Evolutionary conservation across 495 filamentous ascomycete genomes (phyloP), one percentile per base, ranked within the genome.

Genomic region (Aspergillus carlsbadensis): DNA sequence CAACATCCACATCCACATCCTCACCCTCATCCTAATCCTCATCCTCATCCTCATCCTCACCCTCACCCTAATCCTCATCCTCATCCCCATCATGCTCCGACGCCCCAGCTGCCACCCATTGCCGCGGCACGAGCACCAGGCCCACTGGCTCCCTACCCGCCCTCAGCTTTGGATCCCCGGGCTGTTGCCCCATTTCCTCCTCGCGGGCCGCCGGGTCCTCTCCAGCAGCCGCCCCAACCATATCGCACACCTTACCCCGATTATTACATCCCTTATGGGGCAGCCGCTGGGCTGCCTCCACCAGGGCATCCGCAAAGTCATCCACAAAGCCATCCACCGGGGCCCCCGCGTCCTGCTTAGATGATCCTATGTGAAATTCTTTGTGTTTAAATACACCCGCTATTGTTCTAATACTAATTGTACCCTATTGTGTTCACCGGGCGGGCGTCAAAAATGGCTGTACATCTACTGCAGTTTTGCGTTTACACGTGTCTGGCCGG

Each of bases 241-340:
- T 68, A 67, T 42, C 64, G 58, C 26, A 64, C 65, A 2, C 65
- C 65, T 20, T 68, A 68, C 33, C 60, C 65, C 0, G 65, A 67
- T 5, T 57, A 56, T 37, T 69, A 57, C 46, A 56, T 56, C 13
- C 56, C 55, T 6, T 69, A 65, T 35, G 58, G 57, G 20, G 54
- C 57, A 4, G 26, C 58, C 15, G 34, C 39, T 10, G 48, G 44
- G 14, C 11, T 64, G 20, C 63, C 59, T 54, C 61, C 54, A 50
- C 59, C 62, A 45, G 58, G 55, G n/a, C 60, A 59, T 29, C 35
- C 57, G 7, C 60, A 29, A 29, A 29, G 26, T 8, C 26, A 29
- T 29, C 26, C 26, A 3, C 60, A 29, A 29, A 29, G 26, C 26
- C 26, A 29, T 29, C 26, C 26, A 3, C 26, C 26, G 26, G 26